Conservation (phyloP, 2,329 filamentous ascomycete species). For the Aspergillus hiratsukae region DNA sequence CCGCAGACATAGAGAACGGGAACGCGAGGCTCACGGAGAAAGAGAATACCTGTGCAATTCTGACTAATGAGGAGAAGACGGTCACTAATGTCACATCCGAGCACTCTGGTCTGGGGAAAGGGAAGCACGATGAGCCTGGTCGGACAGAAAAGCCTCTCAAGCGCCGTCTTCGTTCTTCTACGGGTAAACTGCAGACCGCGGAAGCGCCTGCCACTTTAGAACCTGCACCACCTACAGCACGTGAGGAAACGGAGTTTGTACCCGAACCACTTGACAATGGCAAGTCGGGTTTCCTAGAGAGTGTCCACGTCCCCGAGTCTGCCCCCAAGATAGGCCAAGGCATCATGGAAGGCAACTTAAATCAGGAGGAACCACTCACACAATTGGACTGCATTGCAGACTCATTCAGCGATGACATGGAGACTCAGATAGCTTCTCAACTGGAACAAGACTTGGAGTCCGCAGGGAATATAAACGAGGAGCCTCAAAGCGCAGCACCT, state of each 20-base stretch:
- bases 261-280: background rate
- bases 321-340: background rate
- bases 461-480: constrained; percentile 28
- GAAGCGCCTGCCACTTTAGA: background rate
- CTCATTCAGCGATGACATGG: constrained; percentile 39
- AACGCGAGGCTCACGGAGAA: constrained; percentile 8
- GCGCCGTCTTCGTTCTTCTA: constrained; percentile 23
- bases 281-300: background rate
- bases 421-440: constrained; percentile 43
- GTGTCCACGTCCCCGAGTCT: background rate
- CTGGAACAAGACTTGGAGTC: constrained; percentile 41
- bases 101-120: constrained; percentile 1
- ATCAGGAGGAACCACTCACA: background rate
- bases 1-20: constrained; percentile 9
- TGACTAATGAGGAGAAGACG: background rate
- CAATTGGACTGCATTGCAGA: constrained; percentile 24
- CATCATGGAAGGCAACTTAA: background rate
- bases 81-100: background rate
- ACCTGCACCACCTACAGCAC: background rate
- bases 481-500: constrained; percentile 4
- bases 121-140: background rate
- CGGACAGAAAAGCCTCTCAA: constrained; percentile 10
- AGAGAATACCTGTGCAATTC: background rate
- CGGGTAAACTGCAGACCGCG: constrained; percentile 10
- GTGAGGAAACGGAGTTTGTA: background rate